Base-by-base conservation (phyloP, 352 stramenopile species). In the Globisporangium takayamanum region DNA sequence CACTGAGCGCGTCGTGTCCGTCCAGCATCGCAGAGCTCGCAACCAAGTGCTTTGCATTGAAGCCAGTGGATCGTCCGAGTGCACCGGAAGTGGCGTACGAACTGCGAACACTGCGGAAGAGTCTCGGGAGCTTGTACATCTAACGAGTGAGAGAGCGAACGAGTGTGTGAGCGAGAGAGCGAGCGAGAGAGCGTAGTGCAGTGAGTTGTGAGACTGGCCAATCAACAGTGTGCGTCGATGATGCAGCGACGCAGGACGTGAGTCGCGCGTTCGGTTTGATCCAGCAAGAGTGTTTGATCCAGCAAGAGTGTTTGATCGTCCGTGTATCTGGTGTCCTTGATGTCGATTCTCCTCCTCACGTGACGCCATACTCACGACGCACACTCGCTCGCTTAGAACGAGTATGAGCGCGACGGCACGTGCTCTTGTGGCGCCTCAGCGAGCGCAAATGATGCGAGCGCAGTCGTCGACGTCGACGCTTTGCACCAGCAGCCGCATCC, bases 401-500 rank as follows among this genome's bases (percentile, higher is more conserved):
- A 90, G 50, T 87, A 79, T 20, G 78, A 88, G 22, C 80, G 69
- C n/a, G 77, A 74, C n/a, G 72, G 69, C 44, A 69, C 55, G 1
- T 62, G 59, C 45, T 80, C 67, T 11, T 80, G 72, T 0, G 56
- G 55, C 41, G 60, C 47, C 28, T 69, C 64, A n/a, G 66, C 50
- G 33, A 63, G 53, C 22, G 67, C 55, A 25, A 69, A 74, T 2
- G 70, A 52, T 37, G 70, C 59, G 30, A 79, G 64, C 3, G 71
- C 85, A 11, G 68, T 75, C 8, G 82, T 89, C 2, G 80, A 72
- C 53, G 90, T 78, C 47, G 80, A 69, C 50, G 90, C 78, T 50
- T 91, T 91, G 68, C 84, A 94, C 84, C 82, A 92, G 65, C 84
- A 94, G 20, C 85, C 82, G 37, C 85, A 94, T 48, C 85, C 85